Evolutionary conservation across 225 moss, liverwort and hornwort genomes (phyloP).

Genomic region (Bryum argenteum): DNA sequence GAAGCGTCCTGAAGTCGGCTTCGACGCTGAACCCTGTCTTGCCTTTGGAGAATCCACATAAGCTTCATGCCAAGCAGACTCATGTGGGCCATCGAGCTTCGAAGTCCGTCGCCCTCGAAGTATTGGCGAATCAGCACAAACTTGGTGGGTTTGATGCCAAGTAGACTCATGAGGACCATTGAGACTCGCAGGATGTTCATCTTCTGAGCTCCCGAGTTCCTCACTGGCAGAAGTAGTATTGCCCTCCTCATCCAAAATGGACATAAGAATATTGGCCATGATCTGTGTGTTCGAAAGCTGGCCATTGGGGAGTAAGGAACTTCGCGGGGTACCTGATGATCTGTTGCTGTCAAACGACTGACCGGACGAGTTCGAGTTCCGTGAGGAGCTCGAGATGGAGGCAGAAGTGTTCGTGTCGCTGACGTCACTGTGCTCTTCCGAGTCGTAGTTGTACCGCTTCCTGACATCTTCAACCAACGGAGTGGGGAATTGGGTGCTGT

Average conservation of each 20-base stretch:
- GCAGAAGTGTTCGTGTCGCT: constrained; percentile 29
- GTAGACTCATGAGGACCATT: constrained; percentile 34
- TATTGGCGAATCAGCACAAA: background rate
- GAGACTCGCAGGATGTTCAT: constrained; percentile 15
- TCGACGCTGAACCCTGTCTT: constrained; percentile 15
- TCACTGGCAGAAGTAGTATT: background rate
- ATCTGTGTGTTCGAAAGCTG: constrained; percentile 33
- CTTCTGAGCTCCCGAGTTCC: constrained; percentile 28
- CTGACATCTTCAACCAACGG: constrained; percentile 20
- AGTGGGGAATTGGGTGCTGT: constrained; percentile 28
- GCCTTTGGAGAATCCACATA: constrained; percentile 21
- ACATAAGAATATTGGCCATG: constrained; percentile 39
- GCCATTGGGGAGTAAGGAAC: constrained; percentile 4
- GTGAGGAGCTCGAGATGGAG: constrained; percentile 29
- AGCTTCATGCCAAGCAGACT: constrained; percentile 41
- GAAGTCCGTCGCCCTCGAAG: constrained; percentile 15
- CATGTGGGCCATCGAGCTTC: constrained; percentile 33
- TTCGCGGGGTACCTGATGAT: constrained; percentile 17
- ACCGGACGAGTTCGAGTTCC: constrained; percentile 27
- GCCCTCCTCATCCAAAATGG: constrained; percentile 37
- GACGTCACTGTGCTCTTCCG: constrained; percentile 34
- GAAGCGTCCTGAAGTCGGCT: constrained; percentile 12
- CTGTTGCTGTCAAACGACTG: constrained; percentile 27
- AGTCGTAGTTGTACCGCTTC: constrained; percentile 36
- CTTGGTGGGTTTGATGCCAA: constrained; percentile 31